phyloP scores from a whole-genome alignment of 495 filamentous ascomycete species.

The Daldinia vernicosa region DNA sequence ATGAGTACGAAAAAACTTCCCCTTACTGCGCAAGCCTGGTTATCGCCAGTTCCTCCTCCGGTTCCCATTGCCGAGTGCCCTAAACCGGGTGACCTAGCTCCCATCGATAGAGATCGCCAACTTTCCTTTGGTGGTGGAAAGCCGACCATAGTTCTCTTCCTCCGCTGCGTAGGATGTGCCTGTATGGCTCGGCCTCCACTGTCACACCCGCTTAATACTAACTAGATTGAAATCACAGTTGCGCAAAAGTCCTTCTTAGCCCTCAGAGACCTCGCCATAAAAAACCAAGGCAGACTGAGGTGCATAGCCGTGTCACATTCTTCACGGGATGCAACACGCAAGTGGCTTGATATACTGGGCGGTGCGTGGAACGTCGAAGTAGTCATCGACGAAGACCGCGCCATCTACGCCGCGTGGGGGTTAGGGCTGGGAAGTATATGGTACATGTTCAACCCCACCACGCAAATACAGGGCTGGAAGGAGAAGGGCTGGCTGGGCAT shows the following conservation, averaged over 20 bases:
- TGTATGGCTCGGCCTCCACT: slow-evolving; percentile 46
- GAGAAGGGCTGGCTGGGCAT: slow-evolving; percentile 56
- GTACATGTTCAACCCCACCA: slow-evolving; percentile 60
- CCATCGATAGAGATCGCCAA: slow-evolving; percentile 54
- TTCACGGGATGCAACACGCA: slow-evolving; percentile 54
- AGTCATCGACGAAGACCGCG: slow-evolving; percentile 61
- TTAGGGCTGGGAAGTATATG: slow-evolving; percentile 58
- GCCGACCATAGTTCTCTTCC: slow-evolving; percentile 59
- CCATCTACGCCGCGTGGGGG: slow-evolving; percentile 63
- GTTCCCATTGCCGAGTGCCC: slow-evolving; percentile 54
- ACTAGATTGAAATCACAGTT: slow-evolving; percentile 47
- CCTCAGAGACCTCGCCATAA: slow-evolving; percentile 56
- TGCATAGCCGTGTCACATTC: slow-evolving; percentile 66
- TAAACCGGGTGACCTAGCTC: slow-evolving; percentile 58
- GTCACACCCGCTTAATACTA: slow-evolving; percentile 14
- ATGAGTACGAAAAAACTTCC: slow-evolving; percentile 55
- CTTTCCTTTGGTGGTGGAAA: slow-evolving; percentile 50
- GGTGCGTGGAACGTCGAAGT: slow-evolving; percentile 57
- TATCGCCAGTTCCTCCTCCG: slow-evolving; percentile 55
- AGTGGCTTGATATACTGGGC: slow-evolving; percentile 61
- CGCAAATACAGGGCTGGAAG: slow-evolving; percentile 53
- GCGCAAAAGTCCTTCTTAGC: slow-evolving; percentile 65
- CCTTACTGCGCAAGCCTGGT: slow-evolving; percentile 57
- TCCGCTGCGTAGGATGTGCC: slow-evolving; percentile 66
- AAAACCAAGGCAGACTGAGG: slow-evolving; percentile 51